These are phyloP conservation scores for Beauveria asiatica DNA, from an alignment of 2,329 filamentous ascomycete genomes.

Conservation along the genomic window DNA sequence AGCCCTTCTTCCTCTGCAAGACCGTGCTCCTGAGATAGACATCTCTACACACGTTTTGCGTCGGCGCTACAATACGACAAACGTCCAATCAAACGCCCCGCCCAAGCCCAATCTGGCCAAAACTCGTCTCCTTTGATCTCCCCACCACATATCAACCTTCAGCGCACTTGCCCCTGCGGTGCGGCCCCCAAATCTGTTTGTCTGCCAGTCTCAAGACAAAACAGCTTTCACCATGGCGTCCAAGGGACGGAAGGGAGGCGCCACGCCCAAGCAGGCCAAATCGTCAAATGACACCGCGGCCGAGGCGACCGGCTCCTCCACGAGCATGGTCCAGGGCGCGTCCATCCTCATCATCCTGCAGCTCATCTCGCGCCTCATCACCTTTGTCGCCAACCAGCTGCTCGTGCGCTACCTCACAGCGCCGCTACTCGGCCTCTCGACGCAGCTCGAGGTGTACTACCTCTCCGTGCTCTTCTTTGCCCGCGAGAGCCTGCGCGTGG, in stretches of 20 bases:
- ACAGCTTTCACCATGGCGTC: neutral
- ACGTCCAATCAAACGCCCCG: conserved; percentile 10
- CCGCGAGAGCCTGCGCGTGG: conserved; percentile 82
- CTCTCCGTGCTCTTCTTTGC: conserved; percentile 93
- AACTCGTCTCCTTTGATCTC: conserved; percentile 4
- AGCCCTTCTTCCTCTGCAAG: neutral
- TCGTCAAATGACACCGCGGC: neutral
- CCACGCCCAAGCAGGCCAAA: conserved; percentile 5
- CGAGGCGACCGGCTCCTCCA: neutral
- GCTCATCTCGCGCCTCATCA: conserved; percentile 75
- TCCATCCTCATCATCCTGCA: conserved; percentile 84
- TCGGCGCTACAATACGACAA: neutral
- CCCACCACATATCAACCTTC: neutral
- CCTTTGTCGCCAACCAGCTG: conserved; percentile 86
- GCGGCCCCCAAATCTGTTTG: neutral
- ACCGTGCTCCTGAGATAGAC: neutral
- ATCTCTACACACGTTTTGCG: neutral
- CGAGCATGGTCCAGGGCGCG: conserved; percentile 56
- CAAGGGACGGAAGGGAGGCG: neutral
- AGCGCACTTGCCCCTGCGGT: neutral
- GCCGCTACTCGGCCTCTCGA: conserved; percentile 71
- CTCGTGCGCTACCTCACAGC: conserved; percentile 84
- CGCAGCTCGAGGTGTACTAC: conserved; percentile 88
- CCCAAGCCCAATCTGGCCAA: conserved; percentile 10
- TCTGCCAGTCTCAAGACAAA: neutral